Base-by-base conservation (phyloP, 2,329 filamentous ascomycete species). In the Penicillium expansum region DNA sequence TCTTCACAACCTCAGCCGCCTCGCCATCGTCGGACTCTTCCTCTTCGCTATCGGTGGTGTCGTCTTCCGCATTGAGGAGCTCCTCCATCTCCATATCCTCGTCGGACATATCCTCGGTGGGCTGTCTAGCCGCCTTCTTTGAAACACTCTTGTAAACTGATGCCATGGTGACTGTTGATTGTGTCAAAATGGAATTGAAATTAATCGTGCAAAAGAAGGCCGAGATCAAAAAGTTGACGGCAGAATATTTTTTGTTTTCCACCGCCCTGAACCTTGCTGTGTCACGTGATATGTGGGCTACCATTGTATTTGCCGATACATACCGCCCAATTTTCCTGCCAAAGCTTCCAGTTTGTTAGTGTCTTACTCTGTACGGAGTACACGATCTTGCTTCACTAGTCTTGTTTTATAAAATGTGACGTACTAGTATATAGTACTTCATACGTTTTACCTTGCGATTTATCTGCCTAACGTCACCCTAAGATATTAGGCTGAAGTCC, bases 131-230 rank as follows among this genome's bases (percentile, higher is more conserved):
- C 50, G 71, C 62, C 65, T 77, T 76, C 74, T 88, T 90, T 6
- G 86, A 87, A 51, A 91, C 77, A 16, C 87, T 86, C 72, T 91
- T 91, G 78, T 90, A 91, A 27, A 91, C 87, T 41, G 88, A 80
- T 48, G 87, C 86, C 88, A 91, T 89, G 60, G 64, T 74, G 69
- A 60, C 37, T 58, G 35, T 20, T 52, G 50, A 57, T 55, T 49
- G 35, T 49, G 51, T 54, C 52, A 44, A 60, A 51, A 49, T 61
- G 43, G 27, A 41, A 57, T 39, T 60, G 52, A 52, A 56, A 56
- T 48, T 35, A 30, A 57, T 48, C 39, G 50, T 57, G 55, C 52
- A 57, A 56, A 62, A 63, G 51, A 58, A 49, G 52, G 45, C 61
- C 58, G 62, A 48, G 64, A 63, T 55, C 57, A 62, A 71, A 73